Evolutionary conservation across 345 rosid genomes (phyloP), one percentile per base, ranked within the genome.

Genomic region (Brassica nigra): DNA sequence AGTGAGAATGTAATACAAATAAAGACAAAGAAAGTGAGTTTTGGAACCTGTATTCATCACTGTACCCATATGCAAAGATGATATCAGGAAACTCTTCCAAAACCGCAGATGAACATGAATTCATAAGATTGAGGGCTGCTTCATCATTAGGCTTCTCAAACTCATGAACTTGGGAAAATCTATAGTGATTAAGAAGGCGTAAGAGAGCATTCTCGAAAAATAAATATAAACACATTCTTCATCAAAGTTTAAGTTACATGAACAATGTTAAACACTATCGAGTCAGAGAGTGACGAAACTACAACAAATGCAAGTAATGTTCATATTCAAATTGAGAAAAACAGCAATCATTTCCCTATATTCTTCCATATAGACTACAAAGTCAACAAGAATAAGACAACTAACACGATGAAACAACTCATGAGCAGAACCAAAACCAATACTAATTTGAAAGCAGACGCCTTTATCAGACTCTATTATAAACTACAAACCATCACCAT

Each of bases 71-170:
- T 0, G 94, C 87, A 82, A 91, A 95, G 39, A 86, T 83, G 10
- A 95, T 84, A 76, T 90, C 99, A 12, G 95, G 97, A 79, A 73
- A 92, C 83, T 90, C 91, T 81, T 89, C 91, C 57, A 86, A 29
- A 63, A 91, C 86, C 5, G 89, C 88, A 69, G 76, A 73, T 3
- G 94, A 90, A 79, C 92, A 95, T 0, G 87, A 83, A 75, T 90
- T 89, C 97, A 95, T 90, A 85, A 92, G 86, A 54, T 81, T 76
- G 82, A 92, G 75, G 0, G 91, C 88, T 62, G 74, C 84, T 81
- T 82, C 88, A 76, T 92, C 97, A 68, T 89, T 87, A 28, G 99
- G 97, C 81, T 86, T 91, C 89, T 86, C 88, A 83, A 95, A 90
- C 68, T 84, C 86, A 31, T 92, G 94, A 80, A 84, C 85, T 81